Base-by-base conservation (phyloP, 2,329 filamentous ascomycete genomes). In the Ophiostoma montium region DNA sequence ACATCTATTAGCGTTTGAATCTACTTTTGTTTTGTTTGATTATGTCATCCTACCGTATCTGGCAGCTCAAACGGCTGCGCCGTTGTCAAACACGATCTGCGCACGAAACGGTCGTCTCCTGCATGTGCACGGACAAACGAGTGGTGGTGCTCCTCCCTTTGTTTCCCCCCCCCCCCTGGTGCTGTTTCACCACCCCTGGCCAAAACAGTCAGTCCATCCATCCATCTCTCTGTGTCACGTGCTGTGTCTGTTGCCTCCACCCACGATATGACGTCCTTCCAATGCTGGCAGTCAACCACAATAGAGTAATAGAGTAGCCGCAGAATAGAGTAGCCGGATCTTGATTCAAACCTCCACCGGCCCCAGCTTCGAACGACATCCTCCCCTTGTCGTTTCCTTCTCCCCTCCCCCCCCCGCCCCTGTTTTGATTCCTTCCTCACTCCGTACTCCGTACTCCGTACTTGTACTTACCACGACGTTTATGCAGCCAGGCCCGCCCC, bases 141-240 rank as follows among this genome's bases (percentile, higher is more conserved):
- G 23, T 42, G 21, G 15, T n/a, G 18, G 11, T 32, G 19, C 19
- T 36, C 2, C 15, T 23, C 46, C 36, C 19, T 27, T 33, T 18
- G 30, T 42, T 30, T 33, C 35, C 41, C 5, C 16, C 11, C 12
- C 35, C 41, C 5, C 16, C 11, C 12, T 13, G 18, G 19, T 35
- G 41, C n/a, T 31, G 47, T 49, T 49, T 49, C 47, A 49, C 18
- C 39, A 48, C n/a, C 32, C n/a, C 21, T 35, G 35, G 46, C 32
- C 46, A 21, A 44, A 51, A 51, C 46, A 41, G 36, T 32, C 6
- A 15, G 18, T 23, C 41, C 47, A n/a, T n/a, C n/a, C n/a, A n/a
- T n/a, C n/a, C 39, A 13, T 48, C 16, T 32, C 49, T 30, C 39
- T 23, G 39, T 18, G 9, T 42, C 39, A 42, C 39, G 39, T 42